Percentiles rank a stretch among this genome's conserved stretches.
These are phyloP conservation scores for Fusarium staphyleae DNA, from an alignment of 2,329 filamentous ascomycete genomes.

Conservation along the genomic window DNA sequence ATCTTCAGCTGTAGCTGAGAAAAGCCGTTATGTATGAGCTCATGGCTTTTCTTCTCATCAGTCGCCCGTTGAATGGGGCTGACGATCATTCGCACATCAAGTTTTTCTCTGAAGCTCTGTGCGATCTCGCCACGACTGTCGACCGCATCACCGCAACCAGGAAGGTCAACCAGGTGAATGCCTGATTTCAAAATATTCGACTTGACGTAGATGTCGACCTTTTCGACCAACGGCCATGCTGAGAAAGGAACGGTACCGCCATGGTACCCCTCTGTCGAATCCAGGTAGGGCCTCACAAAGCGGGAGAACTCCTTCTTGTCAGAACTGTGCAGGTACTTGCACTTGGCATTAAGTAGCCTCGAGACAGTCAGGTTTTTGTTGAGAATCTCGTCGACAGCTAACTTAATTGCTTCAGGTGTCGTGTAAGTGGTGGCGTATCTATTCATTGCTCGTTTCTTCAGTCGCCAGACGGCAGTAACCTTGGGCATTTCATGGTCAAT, in stretches of 20 bases:
- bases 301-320: conserved; percentile 12
- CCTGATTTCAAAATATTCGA: conserved; percentile 55
- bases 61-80: conserved; percentile 36
- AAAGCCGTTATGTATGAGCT: conserved; percentile 36
- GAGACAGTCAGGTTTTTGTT: conserved; percentile 6
- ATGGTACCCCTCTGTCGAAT: conserved; percentile 25
- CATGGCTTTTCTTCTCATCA: conserved; percentile 35
- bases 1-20: conserved; percentile 41
- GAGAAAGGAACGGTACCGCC: conserved; percentile 23
- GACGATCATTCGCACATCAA: conserved; percentile 43
- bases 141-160: conserved; percentile 56
- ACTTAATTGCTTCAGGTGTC: background rate
- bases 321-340: background rate
- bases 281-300: conserved; percentile 40
- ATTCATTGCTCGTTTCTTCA: conserved; percentile 4
- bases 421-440: background rate
- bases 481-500: conserved; percentile 32
- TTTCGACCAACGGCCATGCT: conserved; percentile 48
- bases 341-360: conserved; percentile 1
- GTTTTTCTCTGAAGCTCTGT: conserved; percentile 7
- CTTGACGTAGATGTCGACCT: conserved; percentile 53
- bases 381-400: conserved; percentile 13
- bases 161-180: conserved; percentile 60
- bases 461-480: conserved; percentile 35
- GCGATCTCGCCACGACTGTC: conserved; percentile 40